Conservation (phyloP, 805 yeast species). For the Hanseniaspora pseudoguilliermondii region DNA sequence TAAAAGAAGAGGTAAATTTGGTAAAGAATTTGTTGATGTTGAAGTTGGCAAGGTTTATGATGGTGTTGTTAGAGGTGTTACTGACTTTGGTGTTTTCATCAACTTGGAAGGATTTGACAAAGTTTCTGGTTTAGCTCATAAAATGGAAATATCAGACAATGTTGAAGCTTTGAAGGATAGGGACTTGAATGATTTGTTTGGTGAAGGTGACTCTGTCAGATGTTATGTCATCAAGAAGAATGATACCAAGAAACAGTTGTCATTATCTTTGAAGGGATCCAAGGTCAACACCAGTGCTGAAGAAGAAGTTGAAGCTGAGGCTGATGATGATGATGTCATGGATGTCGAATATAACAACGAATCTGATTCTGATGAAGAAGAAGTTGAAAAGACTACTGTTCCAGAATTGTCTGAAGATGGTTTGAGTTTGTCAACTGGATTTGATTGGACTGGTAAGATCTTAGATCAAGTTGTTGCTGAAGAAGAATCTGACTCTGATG, state of each 20-base stretch:
- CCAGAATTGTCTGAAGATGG: slow-evolving; percentile 34
- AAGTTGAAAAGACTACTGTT: slow-evolving; percentile 20
- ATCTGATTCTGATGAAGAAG: slow-evolving; percentile 25
- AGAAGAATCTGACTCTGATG: slow-evolving; percentile 41
- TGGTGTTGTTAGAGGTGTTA: slow-evolving; percentile 64
- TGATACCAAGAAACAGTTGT: slow-evolving; percentile 53
- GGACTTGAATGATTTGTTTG: slow-evolving; percentile 54
- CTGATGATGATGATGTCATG: slow-evolving; percentile 25
- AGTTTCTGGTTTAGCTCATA: slow-evolving; percentile 79
- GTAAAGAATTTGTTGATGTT: slow-evolving; percentile 56
- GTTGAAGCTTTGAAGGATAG: slow-evolving; percentile 29
- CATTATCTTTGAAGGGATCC: slow-evolving; percentile 91
- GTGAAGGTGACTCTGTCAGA: slow-evolving; percentile 82
- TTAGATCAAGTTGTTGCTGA: slow-evolving; percentile 61
- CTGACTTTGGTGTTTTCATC: slow-evolving; percentile 86
- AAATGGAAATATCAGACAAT: slow-evolving; percentile 68
- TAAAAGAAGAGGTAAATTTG: slow-evolving; percentile 23
- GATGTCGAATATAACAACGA: slow-evolving; percentile 25
- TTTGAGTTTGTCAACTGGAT: slow-evolving; percentile 63
- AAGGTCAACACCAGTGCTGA: slow-evolving; percentile 43
- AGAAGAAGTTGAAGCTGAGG: slow-evolving; percentile 25
- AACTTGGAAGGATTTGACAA: slow-evolving; percentile 60
- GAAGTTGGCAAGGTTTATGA: slow-evolving; percentile 57
- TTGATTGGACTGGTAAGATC: slow-evolving; percentile 91
- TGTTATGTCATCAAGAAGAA: slow-evolving; percentile 62